Percentiles rank a stretch among this genome's conserved stretches.
Conservation (phyloP, 176 grass and related monocot genomes). For the Lolium multiflorum region DNA sequence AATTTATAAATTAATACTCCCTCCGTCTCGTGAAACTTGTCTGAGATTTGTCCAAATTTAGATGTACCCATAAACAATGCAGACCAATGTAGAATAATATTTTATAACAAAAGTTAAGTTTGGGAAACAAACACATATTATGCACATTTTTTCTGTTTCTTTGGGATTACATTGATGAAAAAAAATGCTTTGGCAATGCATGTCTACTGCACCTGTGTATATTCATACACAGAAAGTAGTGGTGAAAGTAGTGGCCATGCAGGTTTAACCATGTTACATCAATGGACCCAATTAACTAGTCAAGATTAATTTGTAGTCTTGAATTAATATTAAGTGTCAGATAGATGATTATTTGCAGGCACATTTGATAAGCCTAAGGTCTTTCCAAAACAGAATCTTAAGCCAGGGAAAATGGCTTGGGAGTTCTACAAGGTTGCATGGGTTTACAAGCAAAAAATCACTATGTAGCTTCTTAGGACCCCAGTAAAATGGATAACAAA, state of each 20-base stretch:
- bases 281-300: neutral
- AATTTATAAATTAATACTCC: slow-evolving; percentile 22
- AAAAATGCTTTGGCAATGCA: slow-evolving; percentile 15
- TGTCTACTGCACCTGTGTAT: neutral
- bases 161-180: slow-evolving; percentile 21
- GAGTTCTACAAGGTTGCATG: slow-evolving; percentile 22
- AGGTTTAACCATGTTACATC: slow-evolving; percentile 17
- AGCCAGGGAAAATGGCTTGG: slow-evolving; percentile 1
- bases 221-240: neutral
- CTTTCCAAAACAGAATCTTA: slow-evolving; percentile 39
- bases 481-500: neutral
- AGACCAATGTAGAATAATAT: slow-evolving; percentile 17
- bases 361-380: slow-evolving; percentile 32
- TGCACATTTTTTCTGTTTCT: slow-evolving; percentile 18
- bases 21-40: too few relatives aligned
- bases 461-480: slow-evolving; percentile 15
- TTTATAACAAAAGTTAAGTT: slow-evolving; percentile 23
- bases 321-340: slow-evolving; percentile 7
- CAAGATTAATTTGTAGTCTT: neutral
- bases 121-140: slow-evolving; percentile 1
- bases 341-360: slow-evolving; percentile 5
- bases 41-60: too few relatives aligned
- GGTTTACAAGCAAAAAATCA: slow-evolving; percentile 20
- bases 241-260: neutral
- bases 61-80: slow-evolving; percentile 4